Evolutionary conservation across 257 asterid species (phyloP), one percentile per base, ranked within the genome.

Genomic region (Striga asiatica): DNA sequence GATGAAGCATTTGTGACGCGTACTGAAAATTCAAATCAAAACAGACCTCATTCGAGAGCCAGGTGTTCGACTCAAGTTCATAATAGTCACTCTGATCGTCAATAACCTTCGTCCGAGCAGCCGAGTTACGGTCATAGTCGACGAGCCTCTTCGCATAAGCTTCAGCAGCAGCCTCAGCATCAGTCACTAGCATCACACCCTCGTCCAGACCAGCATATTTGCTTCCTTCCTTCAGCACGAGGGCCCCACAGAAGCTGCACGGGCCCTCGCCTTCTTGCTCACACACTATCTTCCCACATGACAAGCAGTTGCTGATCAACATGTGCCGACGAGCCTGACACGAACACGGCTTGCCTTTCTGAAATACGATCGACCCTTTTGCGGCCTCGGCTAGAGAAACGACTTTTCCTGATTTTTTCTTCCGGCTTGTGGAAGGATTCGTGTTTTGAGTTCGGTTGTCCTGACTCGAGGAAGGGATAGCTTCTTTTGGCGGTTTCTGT

Each of bases 261-360:
- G 98, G 95, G 18, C 97, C 98, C 63, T 91, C 98, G 1, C 95
- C 94, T 71, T 91, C 98, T 64, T 91, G 98, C 69, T 91, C 94
- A 64, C 98, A 91, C 2, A 91, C 94, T 70, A 91, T 84, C 78
- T 82, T 91, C 66, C 98, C 98, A 43, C 98, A 91, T 21, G 96
- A 84, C 49, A 91, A 74, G 62, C 97, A 91, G 51, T 91, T 91
- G 83, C 98, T 82, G 13, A 91, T 62, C 70, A 91, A 74, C 32
- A 63, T 76, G 73, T 87, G 98, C 24, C 75, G 76, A 51, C 97
- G 92, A 27, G 97, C 98, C 74, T 91, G 98, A 74, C 97, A 91
- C 20, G 84, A 71, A 74, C 98, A 91, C 6, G 97, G 95, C 73
- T 80, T 87, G 50, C 97, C 98, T 76, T 87, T 81, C 65, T 82